Conservation (phyloP, 768 basidiomycete genomes). For the Hebeloma cylindrosporum region DNA sequence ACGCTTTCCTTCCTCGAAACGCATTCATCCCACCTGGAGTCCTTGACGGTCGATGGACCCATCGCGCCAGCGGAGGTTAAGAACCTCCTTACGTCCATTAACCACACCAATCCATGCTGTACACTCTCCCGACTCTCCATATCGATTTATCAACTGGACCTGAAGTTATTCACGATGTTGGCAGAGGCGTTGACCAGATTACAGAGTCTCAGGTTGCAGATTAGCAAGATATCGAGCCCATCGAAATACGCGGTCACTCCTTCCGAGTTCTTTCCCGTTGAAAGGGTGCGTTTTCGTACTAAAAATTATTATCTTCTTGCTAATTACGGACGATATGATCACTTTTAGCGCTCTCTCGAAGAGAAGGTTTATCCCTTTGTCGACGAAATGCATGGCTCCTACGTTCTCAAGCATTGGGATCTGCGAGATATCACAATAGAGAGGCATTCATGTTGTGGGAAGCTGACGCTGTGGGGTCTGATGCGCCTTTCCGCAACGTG, state of each 20-base stretch:
- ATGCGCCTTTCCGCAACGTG: slow-evolving; percentile 16
- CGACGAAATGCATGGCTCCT: background rate
- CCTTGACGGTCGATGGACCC: slow-evolving; percentile 4
- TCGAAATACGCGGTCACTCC: slow-evolving; percentile 8
- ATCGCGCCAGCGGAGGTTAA: slow-evolving; percentile 3
- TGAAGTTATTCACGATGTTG: slow-evolving; percentile 2
- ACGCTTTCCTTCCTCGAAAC: background rate
- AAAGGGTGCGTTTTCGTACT: background rate
- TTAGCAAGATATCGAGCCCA: slow-evolving; percentile 6
- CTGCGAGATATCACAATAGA: slow-evolving; percentile 15
- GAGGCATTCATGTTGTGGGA: slow-evolving; percentile 19
- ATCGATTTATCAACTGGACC: slow-evolving; percentile 6
- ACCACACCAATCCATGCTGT: background rate
- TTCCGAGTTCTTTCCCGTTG: slow-evolving; percentile 13
- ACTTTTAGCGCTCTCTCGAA: background rate
- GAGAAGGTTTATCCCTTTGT: slow-evolving; percentile 4
- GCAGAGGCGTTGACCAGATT: slow-evolving; percentile 3
- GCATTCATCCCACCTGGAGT: background rate
- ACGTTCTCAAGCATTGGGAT: slow-evolving; percentile 6
- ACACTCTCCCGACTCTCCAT: slow-evolving; percentile 3
- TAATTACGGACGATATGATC: background rate
- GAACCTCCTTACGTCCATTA: background rate
- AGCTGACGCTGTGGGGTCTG: slow-evolving; percentile 16
- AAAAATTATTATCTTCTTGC: background rate
- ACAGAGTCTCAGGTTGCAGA: slow-evolving; percentile 6